Conservation (phyloP, 2,329 filamentous ascomycete genomes). For the Aspergillus flavus region DNA sequence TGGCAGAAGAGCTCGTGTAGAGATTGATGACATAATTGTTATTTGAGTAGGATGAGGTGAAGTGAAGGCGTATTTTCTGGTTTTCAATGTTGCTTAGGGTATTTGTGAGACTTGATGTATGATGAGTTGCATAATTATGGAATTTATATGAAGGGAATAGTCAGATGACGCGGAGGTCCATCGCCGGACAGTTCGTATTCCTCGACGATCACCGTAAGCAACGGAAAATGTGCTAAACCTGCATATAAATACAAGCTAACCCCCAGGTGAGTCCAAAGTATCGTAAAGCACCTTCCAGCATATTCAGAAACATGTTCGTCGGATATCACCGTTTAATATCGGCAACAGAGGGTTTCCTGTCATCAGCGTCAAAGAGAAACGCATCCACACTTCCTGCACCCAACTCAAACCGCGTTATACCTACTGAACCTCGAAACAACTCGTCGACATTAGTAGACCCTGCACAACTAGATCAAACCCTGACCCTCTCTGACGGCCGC, state of each 20-base stretch:
- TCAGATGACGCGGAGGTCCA: neutral
- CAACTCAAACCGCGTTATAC: neutral
- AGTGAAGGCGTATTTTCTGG: neutral
- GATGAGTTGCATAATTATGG: neutral
- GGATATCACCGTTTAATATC: neutral
- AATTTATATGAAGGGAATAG: neutral
- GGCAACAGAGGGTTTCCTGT: neutral
- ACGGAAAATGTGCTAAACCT: neutral
- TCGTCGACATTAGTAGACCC: neutral
- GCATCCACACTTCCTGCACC: neutral
- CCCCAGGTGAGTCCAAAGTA: neutral
- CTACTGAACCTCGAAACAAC: no score
- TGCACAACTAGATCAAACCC: conserved; percentile 17
- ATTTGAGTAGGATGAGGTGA: neutral
- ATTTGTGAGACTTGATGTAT: neutral
- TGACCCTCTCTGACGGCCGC: conserved; percentile 39
- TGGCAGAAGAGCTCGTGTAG: neutral
- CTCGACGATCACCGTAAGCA: neutral
- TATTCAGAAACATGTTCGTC: neutral
- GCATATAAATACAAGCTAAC: neutral
- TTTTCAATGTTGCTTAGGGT: neutral
- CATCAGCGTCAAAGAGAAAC: neutral
- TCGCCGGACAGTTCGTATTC: neutral
- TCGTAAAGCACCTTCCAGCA: neutral
- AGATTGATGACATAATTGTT: neutral